A percentile compares a stretch with the other conserved stretches of the same genome.
These are phyloP conservation scores for Colletotrichum tanaceti DNA, from an alignment of 2,329 filamentous ascomycete genomes.

Conservation along the genomic window DNA sequence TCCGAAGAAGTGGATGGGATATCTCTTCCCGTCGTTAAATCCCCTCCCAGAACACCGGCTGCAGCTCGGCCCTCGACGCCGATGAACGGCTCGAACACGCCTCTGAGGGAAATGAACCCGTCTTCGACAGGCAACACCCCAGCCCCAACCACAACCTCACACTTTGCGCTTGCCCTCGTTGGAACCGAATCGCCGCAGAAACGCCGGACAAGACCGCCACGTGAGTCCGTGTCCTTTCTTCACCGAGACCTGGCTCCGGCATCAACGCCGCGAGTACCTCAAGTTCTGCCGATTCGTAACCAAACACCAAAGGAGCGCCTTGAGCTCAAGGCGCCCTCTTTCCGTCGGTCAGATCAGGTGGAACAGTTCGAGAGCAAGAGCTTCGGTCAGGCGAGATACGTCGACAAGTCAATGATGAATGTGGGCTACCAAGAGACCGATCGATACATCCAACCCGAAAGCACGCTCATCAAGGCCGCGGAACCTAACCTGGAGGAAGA, in stretches of 20 bases:
- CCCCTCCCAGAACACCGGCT: conserved; percentile 51
- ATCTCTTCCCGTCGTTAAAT: conserved; percentile 52
- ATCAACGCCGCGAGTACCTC: conserved; percentile 66
- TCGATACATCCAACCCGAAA: conserved; percentile 82
- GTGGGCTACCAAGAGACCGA: conserved; percentile 97
- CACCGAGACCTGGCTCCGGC: conserved; percentile 58
- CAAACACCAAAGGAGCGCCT: conserved; percentile 84
- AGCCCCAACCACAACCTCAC: conserved; percentile 51
- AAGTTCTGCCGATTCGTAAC: conserved; percentile 80
- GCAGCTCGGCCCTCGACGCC: conserved; percentile 52
- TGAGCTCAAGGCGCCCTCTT: conserved; percentile 80
- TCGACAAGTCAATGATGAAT: conserved; percentile 95
- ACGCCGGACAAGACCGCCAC: conserved; percentile 58
- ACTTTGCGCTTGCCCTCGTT: conserved; percentile 47
- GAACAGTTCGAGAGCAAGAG: conserved; percentile 85
- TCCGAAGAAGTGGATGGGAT: conserved; percentile 88
- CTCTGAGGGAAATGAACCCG: conserved; percentile 58
- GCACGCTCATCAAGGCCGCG: conserved; percentile 73
- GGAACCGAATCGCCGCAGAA: conserved; percentile 55
- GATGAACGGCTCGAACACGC: conserved; percentile 59
- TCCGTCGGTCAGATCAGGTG: conserved; percentile 82
- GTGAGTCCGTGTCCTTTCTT: conserved; percentile 66
- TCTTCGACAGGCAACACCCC: conserved; percentile 58
- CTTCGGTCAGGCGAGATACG: conserved; percentile 87
- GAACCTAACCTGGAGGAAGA: conserved; percentile 72